Evolutionary conservation across 768 basidiomycete species (phyloP).

Genomic region (Collybia sp.): DNA sequence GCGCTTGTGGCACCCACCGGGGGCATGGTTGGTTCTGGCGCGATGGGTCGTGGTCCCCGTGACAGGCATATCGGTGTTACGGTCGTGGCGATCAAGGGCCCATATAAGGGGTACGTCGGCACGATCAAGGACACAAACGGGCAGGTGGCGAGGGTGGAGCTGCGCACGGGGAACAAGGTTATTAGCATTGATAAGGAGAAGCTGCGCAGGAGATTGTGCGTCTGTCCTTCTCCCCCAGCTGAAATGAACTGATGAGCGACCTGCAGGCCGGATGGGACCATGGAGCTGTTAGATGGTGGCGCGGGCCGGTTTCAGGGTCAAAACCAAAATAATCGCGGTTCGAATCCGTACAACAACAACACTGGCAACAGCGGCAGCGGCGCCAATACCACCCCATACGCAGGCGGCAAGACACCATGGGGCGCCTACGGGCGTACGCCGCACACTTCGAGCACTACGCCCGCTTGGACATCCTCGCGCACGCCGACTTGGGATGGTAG

Average conservation of each 20-base stretch:
- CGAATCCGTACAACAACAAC: no score
- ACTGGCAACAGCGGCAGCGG: no score
- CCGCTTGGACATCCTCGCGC: constrained; percentile 51
- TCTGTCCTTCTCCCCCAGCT: constrained; percentile 34
- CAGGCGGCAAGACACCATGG: constrained; percentile 16
- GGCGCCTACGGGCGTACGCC: constrained; percentile 26
- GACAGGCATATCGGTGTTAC: constrained; percentile 78
- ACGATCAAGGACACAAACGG: constrained; percentile 96
- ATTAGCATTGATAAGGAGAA: constrained; percentile 84
- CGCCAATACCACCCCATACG: no score
- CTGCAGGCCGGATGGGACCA: constrained; percentile 5
- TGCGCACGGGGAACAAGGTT: constrained; percentile 84
- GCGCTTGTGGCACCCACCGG: constrained; percentile 58
- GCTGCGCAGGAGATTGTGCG: constrained; percentile 68
- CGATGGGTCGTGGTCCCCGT: constrained; percentile 73
- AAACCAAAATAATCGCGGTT: constrained; percentile 30
- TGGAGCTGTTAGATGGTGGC: constrained; percentile 10
- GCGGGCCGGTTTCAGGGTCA: constrained; percentile 19
- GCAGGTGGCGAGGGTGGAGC: constrained; percentile 78
- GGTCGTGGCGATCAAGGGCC: constrained; percentile 81
- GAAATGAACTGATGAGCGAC: constrained; percentile 39
- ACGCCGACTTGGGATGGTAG: constrained; percentile 63
- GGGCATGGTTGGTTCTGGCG: constrained; percentile 77
- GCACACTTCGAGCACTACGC: constrained; percentile 46
- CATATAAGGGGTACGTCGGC: constrained; percentile 87